Base-by-base conservation (phyloP, 176 grass and related monocot genomes). In the Oryza australiensis region DNA sequence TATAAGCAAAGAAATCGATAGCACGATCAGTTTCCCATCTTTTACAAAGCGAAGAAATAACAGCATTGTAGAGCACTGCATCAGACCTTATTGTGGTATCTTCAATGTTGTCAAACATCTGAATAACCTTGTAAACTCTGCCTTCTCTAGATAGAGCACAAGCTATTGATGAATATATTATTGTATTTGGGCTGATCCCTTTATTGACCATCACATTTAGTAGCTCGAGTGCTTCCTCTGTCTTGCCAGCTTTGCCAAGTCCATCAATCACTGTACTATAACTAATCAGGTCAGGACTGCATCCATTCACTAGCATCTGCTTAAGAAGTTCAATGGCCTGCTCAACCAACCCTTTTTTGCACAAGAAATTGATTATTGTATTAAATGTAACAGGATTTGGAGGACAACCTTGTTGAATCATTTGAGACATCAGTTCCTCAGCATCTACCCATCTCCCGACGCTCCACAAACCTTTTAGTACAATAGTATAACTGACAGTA, bases 361-460 rank as follows among this genome's bases (percentile, higher is more conserved):
- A 92, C 43, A 92, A 78, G 49, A 82, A 87, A 46, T 87, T 86
- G 30, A 92, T 87, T 74, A 92, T 26, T 0, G 83, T 92, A 23
- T 92, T 92, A 38, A 88, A 92, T 22, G 87, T 92, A 62, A 92
- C 79, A 67, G 87, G 84, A 83, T 89, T 88, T 9, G 86, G 90
- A 45, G 69, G 34, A 32, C 86, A 92, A 11, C 90, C 90, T 46
- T 87, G 78, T 40, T 81, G 78, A 70, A 87, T 87, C 85, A 87
- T 81, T 16, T 87, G 78, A 28, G 71, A 87, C 63, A 87, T 81
- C 2, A 87, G 78, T 65, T 83, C 38, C 79, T 88, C 69, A n/a
- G 84, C 86, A 86, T 92, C 79, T 32, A 86, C 53, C 81, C 83
- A 87, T 48, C 77, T 83, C 65, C 79, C 49, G 0, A 55, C 41